Evolutionary conservation across 257 asterid species (phyloP), one percentile per base, ranked within the genome.

Genomic region (Asclepias syriaca): DNA sequence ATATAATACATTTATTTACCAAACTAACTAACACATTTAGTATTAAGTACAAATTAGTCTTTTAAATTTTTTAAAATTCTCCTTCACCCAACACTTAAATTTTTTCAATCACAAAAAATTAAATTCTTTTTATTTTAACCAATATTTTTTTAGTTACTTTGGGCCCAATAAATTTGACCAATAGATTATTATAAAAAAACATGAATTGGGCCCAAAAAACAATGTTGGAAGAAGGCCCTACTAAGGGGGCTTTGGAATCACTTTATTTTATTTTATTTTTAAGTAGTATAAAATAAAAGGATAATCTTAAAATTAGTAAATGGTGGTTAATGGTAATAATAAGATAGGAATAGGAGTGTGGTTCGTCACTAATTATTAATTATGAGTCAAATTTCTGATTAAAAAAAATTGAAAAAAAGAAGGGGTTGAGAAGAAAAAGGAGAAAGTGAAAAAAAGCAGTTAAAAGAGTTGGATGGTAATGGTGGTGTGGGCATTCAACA

Each of bases 381-480:
- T 19, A 6, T 29, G 49, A 66, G 46, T 19, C 34, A 66, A 45
- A 0, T 27, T 2, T 51, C 19, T 16, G 18, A 16, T 48, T 66
- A 13, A 61, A 16, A 32, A 1, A 43, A 43, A 7, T 24, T 24
- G 27, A 43, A 29, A 61, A 32, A 2, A 61, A 10, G 13, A 61
- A 61, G 3, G 37, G 2, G 15, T 46, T 8, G 58, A 4, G 49
- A 58, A 58, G 45, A 43, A 43, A 43, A 71, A 69, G 50, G 43
- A 15, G 40, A 71, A 45, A 22, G 71, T 50, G 22, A 43, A 43
- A 32, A 61, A 18, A 74, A 56, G 54, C 65, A 14, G 51, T 13
- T 66, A 67, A 67, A 43, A 29, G 57, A 48, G 71, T 22, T 22
- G 69, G 73, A 34, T 34, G 39, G 70, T 75, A 66, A 46, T 75